Percentiles rank a stretch among this genome's conserved stretches.
These are phyloP conservation scores for Alternaria alternata DNA, from an alignment of 2,329 filamentous ascomycete species.

Conservation along the genomic window DNA sequence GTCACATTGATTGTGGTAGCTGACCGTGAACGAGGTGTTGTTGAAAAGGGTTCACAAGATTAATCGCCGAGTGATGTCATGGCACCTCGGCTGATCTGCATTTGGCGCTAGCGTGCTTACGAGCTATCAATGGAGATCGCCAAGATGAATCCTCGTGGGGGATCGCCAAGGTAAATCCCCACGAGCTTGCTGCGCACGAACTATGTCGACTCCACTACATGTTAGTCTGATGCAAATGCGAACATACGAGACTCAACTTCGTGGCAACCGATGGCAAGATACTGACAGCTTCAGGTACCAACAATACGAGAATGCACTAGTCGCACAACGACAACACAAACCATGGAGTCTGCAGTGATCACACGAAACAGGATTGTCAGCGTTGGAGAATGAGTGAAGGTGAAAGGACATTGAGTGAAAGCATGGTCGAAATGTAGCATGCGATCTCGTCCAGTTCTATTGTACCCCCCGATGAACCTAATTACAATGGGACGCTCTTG, in stretches of 20 bases:
- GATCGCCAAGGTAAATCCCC: too few relatives aligned
- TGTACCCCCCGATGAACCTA: background rate
- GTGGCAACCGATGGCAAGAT: background rate
- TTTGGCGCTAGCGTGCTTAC: background rate
- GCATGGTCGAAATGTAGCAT: background rate
- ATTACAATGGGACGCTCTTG: background rate
- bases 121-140: background rate
- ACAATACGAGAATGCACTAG: background rate
- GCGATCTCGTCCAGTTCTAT: background rate
- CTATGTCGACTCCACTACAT: background rate
- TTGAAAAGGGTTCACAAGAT: background rate
- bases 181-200: background rate
- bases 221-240: background rate
- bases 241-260: background rate
- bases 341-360: background rate
- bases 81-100: background rate
- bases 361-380: background rate
- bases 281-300: background rate
- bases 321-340: background rate
- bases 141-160: too few relatives aligned
- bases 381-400: background rate
- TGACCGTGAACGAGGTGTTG: background rate
- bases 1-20: background rate
- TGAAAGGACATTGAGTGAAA: background rate
- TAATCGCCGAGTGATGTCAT: background rate